Conservation (phyloP, 495 filamentous ascomycete genomes). For the Penicillium goetzii region DNA sequence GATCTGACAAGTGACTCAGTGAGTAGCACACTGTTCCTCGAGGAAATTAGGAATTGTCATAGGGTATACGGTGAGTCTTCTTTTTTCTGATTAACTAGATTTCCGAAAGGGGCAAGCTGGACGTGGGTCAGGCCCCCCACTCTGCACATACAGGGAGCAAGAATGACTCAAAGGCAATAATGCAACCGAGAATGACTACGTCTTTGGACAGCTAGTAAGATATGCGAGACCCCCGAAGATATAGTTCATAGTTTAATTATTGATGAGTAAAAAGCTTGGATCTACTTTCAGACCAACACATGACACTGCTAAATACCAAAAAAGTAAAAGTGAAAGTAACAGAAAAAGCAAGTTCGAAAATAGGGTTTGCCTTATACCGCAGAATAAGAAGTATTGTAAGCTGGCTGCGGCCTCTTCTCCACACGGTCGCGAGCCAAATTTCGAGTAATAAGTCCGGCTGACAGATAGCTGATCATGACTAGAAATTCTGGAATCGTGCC, state of each 20-base stretch:
- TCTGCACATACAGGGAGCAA: neutral
- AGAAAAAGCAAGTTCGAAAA: neutral
- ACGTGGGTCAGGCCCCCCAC: neutral
- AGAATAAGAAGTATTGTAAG: constrained; percentile 1
- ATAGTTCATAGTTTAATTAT: neutral
- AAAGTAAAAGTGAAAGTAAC: neutral
- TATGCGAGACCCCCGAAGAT: neutral
- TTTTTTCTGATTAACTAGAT: neutral
- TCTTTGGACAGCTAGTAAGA: neutral
- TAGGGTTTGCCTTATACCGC: neutral
- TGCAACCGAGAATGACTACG: neutral
- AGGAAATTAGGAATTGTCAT: too few species aligned
- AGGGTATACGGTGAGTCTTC: too few species aligned
- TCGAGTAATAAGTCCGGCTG: constrained; percentile 18
- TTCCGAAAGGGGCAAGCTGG: neutral
- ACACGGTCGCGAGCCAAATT: constrained; percentile 15
- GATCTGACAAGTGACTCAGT: neutral
- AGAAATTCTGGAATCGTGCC: constrained; percentile 26
- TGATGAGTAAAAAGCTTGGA: neutral
- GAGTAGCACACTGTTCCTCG: too few species aligned
- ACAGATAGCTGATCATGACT: constrained; percentile 22
- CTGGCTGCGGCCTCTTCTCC: neutral
- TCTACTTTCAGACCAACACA: too few species aligned
- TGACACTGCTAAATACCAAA: neutral
- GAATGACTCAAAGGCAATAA: neutral